Conservation (phyloP, 768 basidiomycete genomes). For the Collybia mongolica region DNA sequence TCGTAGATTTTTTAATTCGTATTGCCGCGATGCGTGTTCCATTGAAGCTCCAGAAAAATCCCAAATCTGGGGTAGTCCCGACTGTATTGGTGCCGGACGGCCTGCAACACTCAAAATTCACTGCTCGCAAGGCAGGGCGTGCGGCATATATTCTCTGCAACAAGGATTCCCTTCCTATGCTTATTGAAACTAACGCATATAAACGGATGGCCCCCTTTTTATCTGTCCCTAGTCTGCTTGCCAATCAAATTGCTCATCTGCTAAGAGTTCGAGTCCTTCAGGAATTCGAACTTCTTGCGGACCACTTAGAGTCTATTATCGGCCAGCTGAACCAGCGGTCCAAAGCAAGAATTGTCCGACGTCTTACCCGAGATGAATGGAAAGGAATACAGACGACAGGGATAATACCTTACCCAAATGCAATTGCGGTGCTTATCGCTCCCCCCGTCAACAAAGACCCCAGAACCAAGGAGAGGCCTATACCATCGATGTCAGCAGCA, state of each 20-base stretch:
- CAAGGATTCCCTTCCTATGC: conserved; percentile 41
- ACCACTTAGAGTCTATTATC: conserved; percentile 32
- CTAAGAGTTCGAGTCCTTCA: conserved; percentile 75
- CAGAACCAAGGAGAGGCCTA: conserved; percentile 40
- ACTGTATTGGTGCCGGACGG: conserved; percentile 49
- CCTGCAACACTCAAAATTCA: conserved; percentile 64
- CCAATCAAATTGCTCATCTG: conserved; percentile 59
- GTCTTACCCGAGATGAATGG: conserved; percentile 66
- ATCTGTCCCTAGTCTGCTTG: conserved; percentile 40
- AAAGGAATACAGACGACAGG: conserved; percentile 43
- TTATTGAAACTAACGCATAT: conserved; percentile 33
- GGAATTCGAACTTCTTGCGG: conserved; percentile 63
- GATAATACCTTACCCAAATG: conserved; percentile 46
- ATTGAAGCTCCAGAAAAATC: conserved; percentile 5
- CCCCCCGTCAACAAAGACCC: conserved; percentile 63
- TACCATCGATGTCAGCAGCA: conserved; percentile 33
- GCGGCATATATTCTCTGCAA: conserved; percentile 63
- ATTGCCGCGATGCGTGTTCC: conserved; percentile 49
- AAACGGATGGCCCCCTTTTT: conserved; percentile 29
- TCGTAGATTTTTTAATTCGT: conserved; percentile 65
- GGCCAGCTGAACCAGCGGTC: conserved; percentile 13
- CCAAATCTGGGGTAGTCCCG: conserved; percentile 2
- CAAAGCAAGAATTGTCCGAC: conserved; percentile 45
- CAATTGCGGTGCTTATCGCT: conserved; percentile 66
- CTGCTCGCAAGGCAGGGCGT: conserved; percentile 39